A percentile compares a stretch with the other conserved stretches of the same genome.
These are phyloP conservation scores for Blumeriella jaapii DNA, from an alignment of 2,329 filamentous ascomycete genomes.

Conservation along the genomic window DNA sequence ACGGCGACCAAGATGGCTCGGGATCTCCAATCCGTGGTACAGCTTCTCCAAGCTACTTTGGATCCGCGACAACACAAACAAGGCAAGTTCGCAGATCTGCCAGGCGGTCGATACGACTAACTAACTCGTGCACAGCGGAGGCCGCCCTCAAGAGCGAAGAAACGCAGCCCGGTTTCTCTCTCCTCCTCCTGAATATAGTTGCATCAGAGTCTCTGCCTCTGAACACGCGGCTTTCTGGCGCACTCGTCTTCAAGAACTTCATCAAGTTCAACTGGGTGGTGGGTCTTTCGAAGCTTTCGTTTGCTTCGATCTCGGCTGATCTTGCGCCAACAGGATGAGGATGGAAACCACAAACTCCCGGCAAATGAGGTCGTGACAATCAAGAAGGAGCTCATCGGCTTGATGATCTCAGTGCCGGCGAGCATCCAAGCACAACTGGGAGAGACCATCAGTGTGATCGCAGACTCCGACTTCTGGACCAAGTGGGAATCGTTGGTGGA, in stretches of 20 bases:
- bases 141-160: slow-evolving; percentile 67
- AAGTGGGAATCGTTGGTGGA: slow-evolving; percentile 92
- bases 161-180: slow-evolving; percentile 74
- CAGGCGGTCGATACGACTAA: slow-evolving; percentile 18
- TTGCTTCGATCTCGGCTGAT: slow-evolving; percentile 9
- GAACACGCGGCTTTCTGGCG: slow-evolving; percentile 76
- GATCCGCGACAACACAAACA: slow-evolving; percentile 81
- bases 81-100: slow-evolving; percentile 44
- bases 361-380: slow-evolving; percentile 75
- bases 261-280: slow-evolving; percentile 87
- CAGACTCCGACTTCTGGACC: slow-evolving; percentile 94
- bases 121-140: slow-evolving; percentile 52
- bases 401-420: slow-evolving; percentile 88
- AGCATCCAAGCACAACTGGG: slow-evolving; percentile 88
- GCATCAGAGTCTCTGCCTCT: slow-evolving; percentile 59
- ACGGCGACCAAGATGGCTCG: slow-evolving; percentile 40
- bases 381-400: slow-evolving; percentile 86
- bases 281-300: slow-evolving; percentile 23
- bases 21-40: slow-evolving; percentile 54
- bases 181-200: slow-evolving; percentile 82
- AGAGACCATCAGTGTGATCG: slow-evolving; percentile 93
- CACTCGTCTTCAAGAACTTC: slow-evolving; percentile 97
- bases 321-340: slow-evolving; percentile 54
- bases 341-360: slow-evolving; percentile 84
- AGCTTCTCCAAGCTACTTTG: slow-evolving; percentile 82